Evolutionary conservation across 139 green algal genomes (phyloP).

Genomic region (Deuterostichococcus epilithicus): DNA sequence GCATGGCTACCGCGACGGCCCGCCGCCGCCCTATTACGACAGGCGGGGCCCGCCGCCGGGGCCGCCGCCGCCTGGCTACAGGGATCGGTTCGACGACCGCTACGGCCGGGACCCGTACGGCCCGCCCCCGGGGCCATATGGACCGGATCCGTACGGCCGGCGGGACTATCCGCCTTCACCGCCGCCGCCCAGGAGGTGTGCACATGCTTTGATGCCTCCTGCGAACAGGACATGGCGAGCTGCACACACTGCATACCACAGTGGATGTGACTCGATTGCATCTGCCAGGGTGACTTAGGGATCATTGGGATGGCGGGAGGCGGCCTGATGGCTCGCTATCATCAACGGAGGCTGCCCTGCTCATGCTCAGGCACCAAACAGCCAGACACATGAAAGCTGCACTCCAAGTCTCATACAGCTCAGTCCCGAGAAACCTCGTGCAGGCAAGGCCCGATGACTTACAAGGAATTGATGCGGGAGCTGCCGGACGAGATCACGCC

Average conservation of each 20-base stretch:
- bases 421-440: too few species aligned
- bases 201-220: neutral
- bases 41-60: neutral
- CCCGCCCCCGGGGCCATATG: neutral
- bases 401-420: too few species aligned
- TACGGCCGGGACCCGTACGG: neutral
- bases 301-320: too few species aligned
- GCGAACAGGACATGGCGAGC: too few species aligned
- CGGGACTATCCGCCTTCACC: neutral
- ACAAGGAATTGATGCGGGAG: constrained; percentile 49
- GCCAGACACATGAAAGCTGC: too few species aligned
- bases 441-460: constrained; percentile 28
- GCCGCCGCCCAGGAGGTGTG: neutral
- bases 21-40: neutral
- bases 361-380: too few species aligned
- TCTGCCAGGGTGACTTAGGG: too few species aligned
- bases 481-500: constrained; percentile 51
- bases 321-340: too few species aligned
- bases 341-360: too few species aligned
- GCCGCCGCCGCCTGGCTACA: neutral
- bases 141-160: neutral
- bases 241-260: too few species aligned
- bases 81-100: neutral
- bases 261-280: too few species aligned
- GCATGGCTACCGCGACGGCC: neutral